Conservation (phyloP, 2,329 filamentous ascomycete genomes). For the Fusarium cicatricum region DNA sequence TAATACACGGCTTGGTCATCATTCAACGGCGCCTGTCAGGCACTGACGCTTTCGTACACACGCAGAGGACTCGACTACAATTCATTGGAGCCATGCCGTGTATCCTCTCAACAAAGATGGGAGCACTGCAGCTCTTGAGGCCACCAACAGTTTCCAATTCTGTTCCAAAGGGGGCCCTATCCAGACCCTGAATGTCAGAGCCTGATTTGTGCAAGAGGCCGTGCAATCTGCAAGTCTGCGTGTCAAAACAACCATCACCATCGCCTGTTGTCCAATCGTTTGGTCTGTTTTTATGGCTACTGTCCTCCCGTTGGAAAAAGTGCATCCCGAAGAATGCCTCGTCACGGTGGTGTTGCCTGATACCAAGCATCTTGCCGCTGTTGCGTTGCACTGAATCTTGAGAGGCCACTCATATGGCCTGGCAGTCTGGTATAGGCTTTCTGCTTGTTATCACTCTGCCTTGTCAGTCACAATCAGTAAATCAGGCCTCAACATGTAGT, state of each 20-base stretch:
- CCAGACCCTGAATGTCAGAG: conserved; percentile 4
- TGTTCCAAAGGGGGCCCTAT: conserved; percentile 1
- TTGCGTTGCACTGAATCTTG: conserved; percentile 7
- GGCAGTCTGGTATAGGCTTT: neutral
- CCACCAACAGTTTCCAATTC: conserved; percentile 17
- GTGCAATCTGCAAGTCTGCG: conserved; percentile 27
- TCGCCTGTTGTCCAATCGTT: conserved; percentile 11
- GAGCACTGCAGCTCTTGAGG: conserved; percentile 14
- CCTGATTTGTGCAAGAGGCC: conserved; percentile 19
- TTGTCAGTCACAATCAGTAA: neutral
- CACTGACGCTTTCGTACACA: neutral
- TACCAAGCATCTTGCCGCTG: conserved; percentile 4
- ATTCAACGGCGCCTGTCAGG: neutral
- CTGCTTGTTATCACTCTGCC: neutral
- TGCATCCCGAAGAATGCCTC: conserved; percentile 27
- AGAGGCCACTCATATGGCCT: neutral
- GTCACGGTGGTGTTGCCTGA: conserved; percentile 9
- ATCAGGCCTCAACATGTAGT: neutral
- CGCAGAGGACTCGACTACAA: neutral
- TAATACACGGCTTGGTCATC: neutral
- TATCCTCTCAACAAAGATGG: conserved; percentile 6
- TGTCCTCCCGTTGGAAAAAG: neutral
- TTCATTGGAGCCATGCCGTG: neutral
- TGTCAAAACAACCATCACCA: conserved; percentile 19
- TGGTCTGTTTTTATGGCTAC: neutral